phyloP scores from a whole-genome alignment of 192 early-diverging fungal species.

The Coemansia sp. region DNA sequence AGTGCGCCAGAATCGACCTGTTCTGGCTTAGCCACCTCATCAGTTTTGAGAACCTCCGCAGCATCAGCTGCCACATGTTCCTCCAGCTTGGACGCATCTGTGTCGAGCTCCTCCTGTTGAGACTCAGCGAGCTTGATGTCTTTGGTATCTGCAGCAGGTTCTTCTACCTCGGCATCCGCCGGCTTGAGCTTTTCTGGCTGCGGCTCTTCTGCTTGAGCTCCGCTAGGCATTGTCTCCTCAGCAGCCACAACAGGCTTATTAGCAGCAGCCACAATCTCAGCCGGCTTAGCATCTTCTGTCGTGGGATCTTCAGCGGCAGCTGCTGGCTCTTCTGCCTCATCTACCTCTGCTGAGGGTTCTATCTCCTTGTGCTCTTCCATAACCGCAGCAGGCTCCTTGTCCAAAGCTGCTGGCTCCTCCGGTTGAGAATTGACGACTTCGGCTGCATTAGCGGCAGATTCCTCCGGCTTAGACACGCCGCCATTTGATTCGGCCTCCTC shows the following conservation, averaged over 20 bases:
- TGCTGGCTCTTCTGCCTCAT: not conserved
- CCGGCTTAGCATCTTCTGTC: not conserved
- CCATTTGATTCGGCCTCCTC: not conserved
- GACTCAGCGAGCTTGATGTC: not conserved
- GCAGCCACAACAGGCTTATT: not conserved
- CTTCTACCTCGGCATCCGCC: not conserved
- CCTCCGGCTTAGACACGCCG: too few species aligned
- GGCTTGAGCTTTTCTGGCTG: not conserved
- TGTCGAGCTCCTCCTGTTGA: not conserved
- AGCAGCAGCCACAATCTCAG: not conserved
- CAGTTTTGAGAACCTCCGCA: not conserved
- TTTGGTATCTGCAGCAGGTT: not conserved
- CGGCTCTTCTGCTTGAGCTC: too few species aligned
- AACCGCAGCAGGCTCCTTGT: conserved; percentile 2
- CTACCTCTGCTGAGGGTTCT: not conserved
- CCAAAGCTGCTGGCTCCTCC: not conserved
- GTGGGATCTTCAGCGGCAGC: not conserved
- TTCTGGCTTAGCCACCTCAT: not conserved
- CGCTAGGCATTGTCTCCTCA: not conserved
- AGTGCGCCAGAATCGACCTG: not conserved
- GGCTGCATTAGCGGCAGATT: not conserved
- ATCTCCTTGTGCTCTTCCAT: not conserved
- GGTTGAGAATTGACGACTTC: not conserved
- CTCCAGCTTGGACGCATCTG: not conserved
- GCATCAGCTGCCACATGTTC: not conserved